These are phyloP conservation scores for Penicillium fuscoglaucum DNA, from an alignment of 2,329 filamentous ascomycete genomes.

Conservation along the genomic window DNA sequence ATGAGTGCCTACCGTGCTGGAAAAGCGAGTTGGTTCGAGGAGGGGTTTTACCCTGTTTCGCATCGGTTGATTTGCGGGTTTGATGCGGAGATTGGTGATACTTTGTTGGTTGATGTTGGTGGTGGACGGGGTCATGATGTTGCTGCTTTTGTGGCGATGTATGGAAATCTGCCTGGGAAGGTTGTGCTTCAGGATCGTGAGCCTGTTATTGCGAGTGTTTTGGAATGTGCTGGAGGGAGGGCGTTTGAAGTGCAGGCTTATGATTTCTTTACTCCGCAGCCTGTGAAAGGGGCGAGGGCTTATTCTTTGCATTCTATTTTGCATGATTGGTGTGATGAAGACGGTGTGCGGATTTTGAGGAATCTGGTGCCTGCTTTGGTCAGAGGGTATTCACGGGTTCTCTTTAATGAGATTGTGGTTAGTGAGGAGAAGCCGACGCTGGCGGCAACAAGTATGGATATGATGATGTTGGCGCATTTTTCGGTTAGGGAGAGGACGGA, in stretches of 20 bases:
- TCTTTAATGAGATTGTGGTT: background rate
- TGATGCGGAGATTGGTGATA: background rate
- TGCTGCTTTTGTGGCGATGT: background rate
- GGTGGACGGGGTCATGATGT: background rate
- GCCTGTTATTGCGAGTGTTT: background rate
- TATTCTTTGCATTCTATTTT: background rate
- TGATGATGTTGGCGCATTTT: background rate
- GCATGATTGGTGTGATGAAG: background rate
- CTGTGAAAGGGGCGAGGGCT: background rate
- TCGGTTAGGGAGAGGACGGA: background rate
- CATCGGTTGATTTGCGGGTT: background rate
- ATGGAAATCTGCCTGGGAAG: background rate
- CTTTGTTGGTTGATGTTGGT: background rate
- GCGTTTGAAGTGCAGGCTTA: background rate
- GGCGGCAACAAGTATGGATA: background rate
- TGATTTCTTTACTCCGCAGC: background rate
- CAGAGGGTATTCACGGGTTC: background rate
- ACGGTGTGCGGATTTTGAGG: background rate
- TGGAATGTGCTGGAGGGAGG: background rate
- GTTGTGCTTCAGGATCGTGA: background rate
- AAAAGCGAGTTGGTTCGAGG: background rate
- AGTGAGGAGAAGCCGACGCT: slow-evolving; percentile 17
- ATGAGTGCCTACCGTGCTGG: background rate
- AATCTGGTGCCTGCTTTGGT: background rate
- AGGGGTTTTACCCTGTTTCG: background rate